phyloP scores from a whole-genome alignment of 805 yeast genomes.

The Candida anglica region DNA sequence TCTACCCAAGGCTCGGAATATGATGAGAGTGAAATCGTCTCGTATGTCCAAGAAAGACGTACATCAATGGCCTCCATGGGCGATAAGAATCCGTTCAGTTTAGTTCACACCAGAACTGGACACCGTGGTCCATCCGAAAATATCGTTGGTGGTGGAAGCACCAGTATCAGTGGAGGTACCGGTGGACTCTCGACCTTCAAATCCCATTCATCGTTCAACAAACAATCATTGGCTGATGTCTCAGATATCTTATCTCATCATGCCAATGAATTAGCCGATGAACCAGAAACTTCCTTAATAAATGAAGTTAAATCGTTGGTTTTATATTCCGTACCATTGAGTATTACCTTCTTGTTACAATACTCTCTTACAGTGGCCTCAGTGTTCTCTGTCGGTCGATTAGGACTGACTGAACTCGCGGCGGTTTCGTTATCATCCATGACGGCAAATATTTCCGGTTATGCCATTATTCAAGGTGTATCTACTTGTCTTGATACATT shows the following conservation, averaged over 20 bases:
- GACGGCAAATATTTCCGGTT: slow-evolving; percentile 75
- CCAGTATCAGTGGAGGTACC: neutral
- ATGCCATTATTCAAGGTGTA: slow-evolving; percentile 71
- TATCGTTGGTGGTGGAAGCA: slow-evolving; percentile 2
- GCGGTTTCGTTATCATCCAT: slow-evolving; percentile 73
- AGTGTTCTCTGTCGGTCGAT: slow-evolving; percentile 71
- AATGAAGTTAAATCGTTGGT: slow-evolving; percentile 38
- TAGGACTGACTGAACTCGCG: slow-evolving; percentile 68
- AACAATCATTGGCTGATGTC: slow-evolving; percentile 8
- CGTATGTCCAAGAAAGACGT: slow-evolving; percentile 36
- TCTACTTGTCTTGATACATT: slow-evolving; percentile 77
- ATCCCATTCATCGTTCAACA: slow-evolving; percentile 7
- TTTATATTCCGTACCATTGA: slow-evolving; percentile 51
- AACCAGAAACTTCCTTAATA: slow-evolving; percentile 38
- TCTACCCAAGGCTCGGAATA: no score
- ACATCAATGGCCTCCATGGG: slow-evolving; percentile 34
- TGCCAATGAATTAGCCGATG: slow-evolving; percentile 23
- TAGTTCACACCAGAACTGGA: slow-evolving; percentile 1
- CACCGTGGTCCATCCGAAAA: slow-evolving; percentile 7
- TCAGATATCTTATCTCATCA: slow-evolving; percentile 21
- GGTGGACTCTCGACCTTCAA: slow-evolving; percentile 1
- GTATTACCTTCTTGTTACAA: slow-evolving; percentile 65
- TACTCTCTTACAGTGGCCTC: slow-evolving; percentile 74
- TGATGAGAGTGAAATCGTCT: slow-evolving; percentile 33
- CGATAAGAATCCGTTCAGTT: slow-evolving; percentile 11